Evolutionary conservation across 306 rosid species (phyloP).

Genomic region (Castanea sativa): DNA sequence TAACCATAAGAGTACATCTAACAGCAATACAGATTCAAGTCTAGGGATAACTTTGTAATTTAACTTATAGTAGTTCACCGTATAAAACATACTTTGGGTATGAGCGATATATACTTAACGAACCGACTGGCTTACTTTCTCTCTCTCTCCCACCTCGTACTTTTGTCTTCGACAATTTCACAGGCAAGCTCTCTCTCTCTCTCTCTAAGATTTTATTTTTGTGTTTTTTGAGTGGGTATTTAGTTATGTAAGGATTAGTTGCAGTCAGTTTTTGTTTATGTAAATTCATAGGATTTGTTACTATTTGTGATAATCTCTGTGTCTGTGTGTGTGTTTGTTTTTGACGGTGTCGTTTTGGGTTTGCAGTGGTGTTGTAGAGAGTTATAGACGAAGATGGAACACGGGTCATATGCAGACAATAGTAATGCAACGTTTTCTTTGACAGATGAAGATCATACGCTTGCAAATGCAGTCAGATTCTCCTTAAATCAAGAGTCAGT

Average conservation of each 20-base stretch:
- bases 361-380: background rate
- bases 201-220: background rate
- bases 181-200: background rate
- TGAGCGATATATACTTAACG: background rate
- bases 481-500: conserved; percentile 77
- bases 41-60: too few relatives aligned
- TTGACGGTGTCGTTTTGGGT: background rate
- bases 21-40: too few relatives aligned
- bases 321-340: background rate
- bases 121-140: background rate
- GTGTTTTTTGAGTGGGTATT: too few relatives aligned
- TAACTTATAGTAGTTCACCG: accelerated
- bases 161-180: too few relatives aligned
- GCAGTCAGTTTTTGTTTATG: background rate
- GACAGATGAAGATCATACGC: conserved; percentile 70
- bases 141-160: too few relatives aligned
- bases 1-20: too few relatives aligned
- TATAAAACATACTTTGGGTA: background rate
- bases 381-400: conserved; percentile 48
- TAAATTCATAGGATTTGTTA: background rate
- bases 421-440: conserved; percentile 67
- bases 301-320: background rate
- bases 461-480: conserved; percentile 69
- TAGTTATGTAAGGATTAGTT: background rate
- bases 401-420: conserved; percentile 51